Percentiles rank a stretch among this genome's conserved stretches.
Evolutionary conservation across 2,329 filamentous ascomycete species (phyloP).

Genomic region (Septoria petroselini): DNA sequence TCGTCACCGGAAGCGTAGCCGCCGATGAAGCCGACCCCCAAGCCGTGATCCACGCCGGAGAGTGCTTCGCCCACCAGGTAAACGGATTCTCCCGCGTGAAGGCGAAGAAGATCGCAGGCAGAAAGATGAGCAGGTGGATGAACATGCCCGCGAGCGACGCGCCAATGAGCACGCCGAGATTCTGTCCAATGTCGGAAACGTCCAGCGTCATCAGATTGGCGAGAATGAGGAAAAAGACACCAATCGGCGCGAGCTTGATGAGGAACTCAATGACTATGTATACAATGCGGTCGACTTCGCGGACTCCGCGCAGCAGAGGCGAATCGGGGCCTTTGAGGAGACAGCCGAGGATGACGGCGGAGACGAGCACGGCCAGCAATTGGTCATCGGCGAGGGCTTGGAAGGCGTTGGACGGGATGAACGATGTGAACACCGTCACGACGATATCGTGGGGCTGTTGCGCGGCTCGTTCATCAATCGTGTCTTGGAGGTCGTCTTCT

Average conservation of each 20-base stretch:
- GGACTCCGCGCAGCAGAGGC: conserved; percentile 44
- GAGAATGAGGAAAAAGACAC: conserved; percentile 55
- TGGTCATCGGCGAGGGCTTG: conserved; percentile 48
- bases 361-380: conserved; percentile 50
- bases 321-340: conserved; percentile 44
- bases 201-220: conserved; percentile 52
- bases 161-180: conserved; percentile 52
- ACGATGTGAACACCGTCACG: conserved; percentile 49
- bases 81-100: conserved; percentile 50
- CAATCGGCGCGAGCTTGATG: conserved; percentile 51
- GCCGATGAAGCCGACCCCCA: conserved; percentile 56
- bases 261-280: conserved; percentile 49
- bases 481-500: conserved; percentile 37
- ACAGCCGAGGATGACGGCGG: conserved; percentile 48
- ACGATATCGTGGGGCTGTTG: conserved; percentile 46
- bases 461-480: conserved; percentile 38
- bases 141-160: conserved; percentile 48
- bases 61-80: conserved; percentile 48
- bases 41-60: conserved; percentile 54
- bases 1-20: conserved; percentile 52
- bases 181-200: conserved; percentile 48
- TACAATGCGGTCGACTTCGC: conserved; percentile 51
- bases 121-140: conserved; percentile 48
- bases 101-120: conserved; percentile 46
- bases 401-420: conserved; percentile 52